Percentiles rank a stretch among this genome's conserved stretches.
Evolutionary conservation across 495 filamentous ascomycete species (phyloP).

Genomic region (Oleoguttula mirabilis): DNA sequence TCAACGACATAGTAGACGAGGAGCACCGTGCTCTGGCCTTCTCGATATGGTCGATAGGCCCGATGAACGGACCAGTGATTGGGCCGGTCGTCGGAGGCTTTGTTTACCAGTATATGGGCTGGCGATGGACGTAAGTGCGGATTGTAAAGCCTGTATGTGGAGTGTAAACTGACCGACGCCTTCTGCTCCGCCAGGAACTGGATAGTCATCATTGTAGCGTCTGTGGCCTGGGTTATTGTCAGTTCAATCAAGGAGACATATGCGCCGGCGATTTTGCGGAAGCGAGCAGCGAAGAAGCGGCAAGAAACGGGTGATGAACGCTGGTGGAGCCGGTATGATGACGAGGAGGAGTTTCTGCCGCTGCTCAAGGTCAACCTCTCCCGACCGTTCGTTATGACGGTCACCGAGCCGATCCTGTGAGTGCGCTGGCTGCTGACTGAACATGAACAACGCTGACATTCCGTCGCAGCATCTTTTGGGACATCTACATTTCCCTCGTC

Average conservation of each 20-base stretch:
- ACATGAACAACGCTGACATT: too few species aligned
- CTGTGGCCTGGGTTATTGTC: constrained; percentile 42
- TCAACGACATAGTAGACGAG: constrained; percentile 64
- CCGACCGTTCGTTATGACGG: constrained; percentile 63
- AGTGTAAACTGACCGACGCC: too few species aligned
- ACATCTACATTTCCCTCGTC: constrained; percentile 54
- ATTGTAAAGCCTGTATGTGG: too few species aligned
- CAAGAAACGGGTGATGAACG: constrained; percentile 63
- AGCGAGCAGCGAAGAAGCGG: constrained; percentile 53
- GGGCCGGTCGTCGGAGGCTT: constrained; percentile 65
- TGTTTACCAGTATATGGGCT: constrained; percentile 63
- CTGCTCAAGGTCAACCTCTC: constrained; percentile 59
- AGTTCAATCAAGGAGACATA: constrained; percentile 62
- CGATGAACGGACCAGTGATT: constrained; percentile 57
- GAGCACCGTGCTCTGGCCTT: constrained; percentile 60
- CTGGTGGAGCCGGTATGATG: constrained; percentile 68
- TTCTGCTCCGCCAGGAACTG: too few species aligned
- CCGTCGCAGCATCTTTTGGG: constrained; percentile 68
- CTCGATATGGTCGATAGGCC: constrained; percentile 64
- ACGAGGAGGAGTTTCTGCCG: constrained; percentile 41
- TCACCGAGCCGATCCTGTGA: constrained; percentile 67
- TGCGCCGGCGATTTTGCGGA: constrained; percentile 56
- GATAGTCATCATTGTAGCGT: constrained; percentile 60
- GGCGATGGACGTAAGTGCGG: constrained; percentile 47
- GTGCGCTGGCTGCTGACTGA: constrained; percentile 29